Evolutionary conservation across 1,139 yeast species (phyloP), one percentile per base, ranked within the genome.

Genomic region (Debaryomycetaceae sp.): DNA sequence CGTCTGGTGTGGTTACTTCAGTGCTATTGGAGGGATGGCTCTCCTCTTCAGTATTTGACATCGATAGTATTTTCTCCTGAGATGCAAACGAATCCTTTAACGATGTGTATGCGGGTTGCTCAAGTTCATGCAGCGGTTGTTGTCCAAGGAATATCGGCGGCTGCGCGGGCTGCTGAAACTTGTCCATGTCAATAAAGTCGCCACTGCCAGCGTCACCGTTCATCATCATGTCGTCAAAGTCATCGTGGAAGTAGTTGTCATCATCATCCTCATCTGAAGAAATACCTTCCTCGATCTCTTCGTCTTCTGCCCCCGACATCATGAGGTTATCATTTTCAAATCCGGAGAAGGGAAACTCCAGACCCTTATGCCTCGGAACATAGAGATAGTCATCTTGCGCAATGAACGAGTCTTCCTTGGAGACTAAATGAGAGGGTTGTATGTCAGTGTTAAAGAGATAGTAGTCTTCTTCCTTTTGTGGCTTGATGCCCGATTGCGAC

Each of bases 401-500:
- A 42, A 32, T 18, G 25, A 28, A 34, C 35, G 38, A 49, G 36
- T 31, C 35, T 16, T 49, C 49, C 26, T 45, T 46, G 32, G 53
- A 51, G 32, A 64, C 51, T 34, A 65, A 49, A 21, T 62, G 63
- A 16, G 70, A 64, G 15, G 73, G 73, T 43, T 64, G 65, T 16
- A 65, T 60, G 42, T 65, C 62, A 5, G 73, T 63, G 42, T 65
- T 62, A 44, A 53, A 62, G 41, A 65, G 56, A 38, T 58, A 53
- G 40, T 53, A 60, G 33, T 64, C 69, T 18, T 62, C 67, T 28
- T 60, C 65, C 41, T 56, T 55, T 41, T 47, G 42, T 32, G 35
- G 36, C 33, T 39, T 49, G 30, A 42, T 30, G 12, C 24, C 30
- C 21, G 43, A 38, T 4, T 45, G 37, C 8, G 49, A 53, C 21